These are phyloP conservation scores for Fragaria nilgerrensis DNA, from an alignment of 306 rosid species.

Conservation along the genomic window DNA sequence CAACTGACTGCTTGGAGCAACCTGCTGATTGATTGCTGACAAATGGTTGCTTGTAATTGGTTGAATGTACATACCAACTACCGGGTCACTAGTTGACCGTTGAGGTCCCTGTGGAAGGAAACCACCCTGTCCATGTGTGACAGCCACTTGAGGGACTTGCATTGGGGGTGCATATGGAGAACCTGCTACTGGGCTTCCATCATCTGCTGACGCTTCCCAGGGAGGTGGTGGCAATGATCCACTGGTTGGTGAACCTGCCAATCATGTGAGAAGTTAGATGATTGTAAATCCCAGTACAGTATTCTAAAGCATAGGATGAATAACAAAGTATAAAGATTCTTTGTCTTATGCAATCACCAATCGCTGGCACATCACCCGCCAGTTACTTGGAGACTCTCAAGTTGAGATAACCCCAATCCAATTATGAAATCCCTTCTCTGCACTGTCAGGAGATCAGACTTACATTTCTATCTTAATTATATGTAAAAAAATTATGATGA, in stretches of 20 bases:
- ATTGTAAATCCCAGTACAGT: background rate
- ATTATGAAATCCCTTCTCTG: too few species aligned
- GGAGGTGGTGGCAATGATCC: constrained; percentile 97
- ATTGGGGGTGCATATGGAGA: constrained; percentile 58
- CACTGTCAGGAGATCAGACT: constrained; percentile 7
- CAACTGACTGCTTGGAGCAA: constrained; percentile 56
- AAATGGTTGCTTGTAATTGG: constrained; percentile 57
- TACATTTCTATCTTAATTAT: constrained; percentile 10
- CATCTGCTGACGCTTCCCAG: constrained; percentile 79
- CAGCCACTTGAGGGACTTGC: constrained; percentile 61
- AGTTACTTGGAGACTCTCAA: too few species aligned
- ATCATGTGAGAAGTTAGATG: constrained; percentile 17
- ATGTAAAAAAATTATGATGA: background rate
- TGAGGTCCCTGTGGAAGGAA: constrained; percentile 63
- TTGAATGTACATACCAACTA: constrained; percentile 62
- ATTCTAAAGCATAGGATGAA: constrained; percentile 15
- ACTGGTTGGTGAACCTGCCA: constrained; percentile 54
- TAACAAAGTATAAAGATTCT: constrained; percentile 14
- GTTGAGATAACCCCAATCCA: too few species aligned
- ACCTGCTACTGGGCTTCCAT: constrained; percentile 47
- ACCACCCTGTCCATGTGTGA: constrained; percentile 47
- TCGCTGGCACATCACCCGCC: constrained; percentile 14
- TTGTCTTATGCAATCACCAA: constrained; percentile 20
- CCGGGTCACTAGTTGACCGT: constrained; percentile 53
- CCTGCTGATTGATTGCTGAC: constrained; percentile 54